A percentile compares a stretch with the other conserved stretches of the same genome.
Evolutionary conservation across 805 yeast species (phyloP).

Genomic region (Brettanomyces naardenensis): DNA sequence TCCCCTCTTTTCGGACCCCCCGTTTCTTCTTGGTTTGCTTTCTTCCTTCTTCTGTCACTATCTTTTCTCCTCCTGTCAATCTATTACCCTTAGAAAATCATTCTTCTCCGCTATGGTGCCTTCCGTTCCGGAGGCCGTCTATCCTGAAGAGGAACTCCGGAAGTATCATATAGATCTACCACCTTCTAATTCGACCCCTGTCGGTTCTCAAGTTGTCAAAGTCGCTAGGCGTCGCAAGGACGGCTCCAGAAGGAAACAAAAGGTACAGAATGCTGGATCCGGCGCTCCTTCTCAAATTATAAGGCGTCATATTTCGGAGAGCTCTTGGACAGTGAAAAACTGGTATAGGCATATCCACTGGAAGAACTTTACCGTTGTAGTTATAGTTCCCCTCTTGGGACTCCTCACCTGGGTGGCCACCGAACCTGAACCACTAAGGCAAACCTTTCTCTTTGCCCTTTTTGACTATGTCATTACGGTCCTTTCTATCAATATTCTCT

Average conservation of each 20-base stretch:
- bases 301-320: slow-evolving; percentile 52
- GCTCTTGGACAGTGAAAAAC: slow-evolving; percentile 67
- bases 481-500: slow-evolving; percentile 73
- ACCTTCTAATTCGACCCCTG: not conserved
- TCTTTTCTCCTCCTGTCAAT: too few relatives aligned
- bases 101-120: not conserved
- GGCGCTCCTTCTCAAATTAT: slow-evolving; percentile 8
- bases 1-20: too few relatives aligned
- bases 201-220: slow-evolving; percentile 6
- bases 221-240: slow-evolving; percentile 6
- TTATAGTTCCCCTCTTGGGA: slow-evolving; percentile 42
- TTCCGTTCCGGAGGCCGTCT: slow-evolving; percentile 22
- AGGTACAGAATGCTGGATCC: slow-evolving; percentile 15
- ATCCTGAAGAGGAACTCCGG: slow-evolving; percentile 22
- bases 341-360: slow-evolving; percentile 72
- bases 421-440: slow-evolving; percentile 9
- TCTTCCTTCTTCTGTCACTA: too few relatives aligned
- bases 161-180: slow-evolving; percentile 10
- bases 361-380: slow-evolving; percentile 53
- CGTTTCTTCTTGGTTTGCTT: too few relatives aligned
- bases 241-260: slow-evolving; percentile 26
- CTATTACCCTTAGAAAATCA: too few relatives aligned
- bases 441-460: slow-evolving; percentile 43
- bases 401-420: slow-evolving; percentile 3
- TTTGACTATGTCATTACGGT: slow-evolving; percentile 53